Evolutionary conservation across 2,329 filamentous ascomycete genomes (phyloP).

Genomic region (Coleophoma cylindrospora): DNA sequence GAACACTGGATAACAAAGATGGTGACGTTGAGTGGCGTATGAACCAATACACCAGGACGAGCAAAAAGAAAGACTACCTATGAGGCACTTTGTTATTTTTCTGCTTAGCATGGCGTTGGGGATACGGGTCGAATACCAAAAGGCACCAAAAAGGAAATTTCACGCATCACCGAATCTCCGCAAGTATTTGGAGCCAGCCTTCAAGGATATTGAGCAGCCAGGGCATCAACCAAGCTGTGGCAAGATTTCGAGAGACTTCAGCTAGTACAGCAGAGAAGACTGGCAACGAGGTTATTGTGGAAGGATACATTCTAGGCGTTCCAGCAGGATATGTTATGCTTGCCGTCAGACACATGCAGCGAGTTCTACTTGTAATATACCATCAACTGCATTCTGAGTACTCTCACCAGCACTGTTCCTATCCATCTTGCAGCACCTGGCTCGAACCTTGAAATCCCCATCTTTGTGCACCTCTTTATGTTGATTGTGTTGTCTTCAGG

Average conservation of each 20-base stretch:
- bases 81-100: slow-evolving; percentile 36
- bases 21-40: slow-evolving; percentile 96
- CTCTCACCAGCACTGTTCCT: not conserved
- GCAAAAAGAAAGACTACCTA: slow-evolving; percentile 92
- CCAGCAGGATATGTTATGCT: not conserved
- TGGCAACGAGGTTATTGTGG: not conserved
- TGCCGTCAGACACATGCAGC: not conserved
- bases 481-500: too few relatives aligned
- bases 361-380: not conserved
- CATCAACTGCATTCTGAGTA: not conserved
- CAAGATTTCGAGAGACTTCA: slow-evolving; percentile 6
- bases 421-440: not conserved
- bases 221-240: slow-evolving; percentile 11
- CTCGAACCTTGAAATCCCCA: not conserved
- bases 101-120: slow-evolving; percentile 27
- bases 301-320: slow-evolving; percentile 1
- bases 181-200: slow-evolving; percentile 7
- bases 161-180: not conserved
- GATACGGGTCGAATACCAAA: slow-evolving; percentile 12
- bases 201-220: slow-evolving; percentile 6
- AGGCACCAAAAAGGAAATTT: not conserved
- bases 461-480: too few relatives aligned
- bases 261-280: slow-evolving; percentile 3
- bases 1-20: slow-evolving; percentile 89
- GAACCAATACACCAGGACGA: slow-evolving; percentile 90